Evolutionary conservation across 225 moss, liverwort and hornwort species (phyloP), one percentile per base, ranked within the genome.

Genomic region (Physcomitrellopsis africana): DNA sequence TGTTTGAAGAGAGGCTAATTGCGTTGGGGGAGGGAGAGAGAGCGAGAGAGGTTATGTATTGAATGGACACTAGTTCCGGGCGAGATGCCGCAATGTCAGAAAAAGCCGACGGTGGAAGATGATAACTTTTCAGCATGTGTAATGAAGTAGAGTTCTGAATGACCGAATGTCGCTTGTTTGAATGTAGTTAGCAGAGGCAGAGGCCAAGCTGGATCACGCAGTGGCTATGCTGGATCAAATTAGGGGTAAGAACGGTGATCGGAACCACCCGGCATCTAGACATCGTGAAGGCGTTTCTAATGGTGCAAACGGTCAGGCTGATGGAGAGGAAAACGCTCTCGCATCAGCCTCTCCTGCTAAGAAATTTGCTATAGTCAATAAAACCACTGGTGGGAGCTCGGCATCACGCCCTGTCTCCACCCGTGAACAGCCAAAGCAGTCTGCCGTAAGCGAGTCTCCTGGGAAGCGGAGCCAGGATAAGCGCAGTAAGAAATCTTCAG

Each of bases 151-250:
- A 65, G 51, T 56, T 67, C 69, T 51, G 53, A 46, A 68, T 75
- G 59, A 3, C 55, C 69, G 19, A 72, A 23, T 32, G 18, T 44
- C 54, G 65, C 27, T 9, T 63, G 15, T 60, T 72, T 54, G 55
- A 60, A 65, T 78, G 78, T 82, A 90, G 87, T 69, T 90, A 57
- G 70, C 69, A 47, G 57, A 78, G 67, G 82, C 87, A 3, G 80
- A 79, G 37, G 51, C 56, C 47, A 77, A 85, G 82, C 85, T 83
- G 64, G 82, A 79, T 63, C 55, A 83, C 51, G 85, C 85, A 57
- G 79, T 76, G 69, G 69, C 60, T 11, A 46, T 83, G 32, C 69
- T 90, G 69, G 81, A 81, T 49, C 72, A 75, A 23, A 74, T 81
- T 46, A 69, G 72, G 44, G 62, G 27, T 37, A 83, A 72, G 77